Evolutionary conservation across 345 rosid genomes (phyloP), one percentile per base, ranked within the genome.

Genomic region (Pugionium dolabratum): DNA sequence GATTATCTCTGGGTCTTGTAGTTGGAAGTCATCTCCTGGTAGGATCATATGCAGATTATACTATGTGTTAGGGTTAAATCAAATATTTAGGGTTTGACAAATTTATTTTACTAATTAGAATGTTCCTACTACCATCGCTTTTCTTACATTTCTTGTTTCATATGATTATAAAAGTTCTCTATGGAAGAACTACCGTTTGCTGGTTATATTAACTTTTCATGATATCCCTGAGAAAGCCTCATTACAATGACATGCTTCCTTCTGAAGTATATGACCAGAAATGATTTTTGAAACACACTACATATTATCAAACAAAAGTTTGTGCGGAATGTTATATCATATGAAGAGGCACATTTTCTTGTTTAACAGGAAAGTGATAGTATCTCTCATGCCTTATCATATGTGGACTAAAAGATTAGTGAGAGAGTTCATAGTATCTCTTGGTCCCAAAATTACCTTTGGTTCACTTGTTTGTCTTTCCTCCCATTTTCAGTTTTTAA

Each of bases 1-100:
- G 35, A 37, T 63, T 49, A 50, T 48, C 70, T 52, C 43, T 42
- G 48, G 43, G 34, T 53, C 52, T 51, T 65, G 43, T 65, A 39
- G 32, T 64, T 50, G 32, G 42, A 25, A 45, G 42, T 4, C 34
- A 37, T 53, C 34, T 65, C 40, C 31, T 40, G 40, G 39, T 51
- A 40, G 39, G 18, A 64, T 51, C 34, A 29, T 27, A 61, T 64
- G 58, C 57, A 4, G 35, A 37, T 63, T 49, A 50, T 48, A 10
- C 44, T 25, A 18, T 9, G 4, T 50, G 47, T n/a, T 40, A 28
- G 49, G 37, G 37, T 39, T 50, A 28, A 10, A 18, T 18, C 0
- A 18, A 18, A 18, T 18, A 18, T 18, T 18, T 18, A 18, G 18
- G 18, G 18, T 18, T 18, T 18, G 18, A 18, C 18, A 18, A 18